A percentile compares a stretch with the other conserved stretches of the same genome.
Evolutionary conservation across 1,139 yeast genomes (phyloP).

Genomic region (Chernovozyma sophiae-reginae): DNA sequence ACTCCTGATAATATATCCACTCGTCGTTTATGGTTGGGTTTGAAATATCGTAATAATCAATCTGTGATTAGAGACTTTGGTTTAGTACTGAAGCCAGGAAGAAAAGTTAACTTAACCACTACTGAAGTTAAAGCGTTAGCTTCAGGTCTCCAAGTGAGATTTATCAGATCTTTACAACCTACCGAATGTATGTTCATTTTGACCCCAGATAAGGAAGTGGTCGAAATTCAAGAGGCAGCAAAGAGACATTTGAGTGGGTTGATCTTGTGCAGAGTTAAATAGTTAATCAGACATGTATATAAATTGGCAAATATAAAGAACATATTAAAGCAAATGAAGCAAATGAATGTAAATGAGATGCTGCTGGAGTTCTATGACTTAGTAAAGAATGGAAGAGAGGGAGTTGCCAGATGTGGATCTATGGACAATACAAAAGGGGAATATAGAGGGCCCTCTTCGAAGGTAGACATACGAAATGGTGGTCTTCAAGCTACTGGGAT

Average conservation of each 20-base stretch:
- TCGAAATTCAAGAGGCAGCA: slow-evolving; percentile 84
- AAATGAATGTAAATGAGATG: not conserved
- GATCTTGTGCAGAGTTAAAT: slow-evolving; percentile 76
- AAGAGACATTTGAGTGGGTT: slow-evolving; percentile 69
- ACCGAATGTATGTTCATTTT: slow-evolving; percentile 81
- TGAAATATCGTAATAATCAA: slow-evolving; percentile 78
- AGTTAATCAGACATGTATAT: too few species aligned
- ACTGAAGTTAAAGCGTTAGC: slow-evolving; percentile 72
- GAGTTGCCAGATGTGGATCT: too few species aligned
- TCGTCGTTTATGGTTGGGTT: slow-evolving; percentile 86
- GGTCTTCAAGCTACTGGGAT: too few species aligned
- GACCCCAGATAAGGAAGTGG: slow-evolving; percentile 48
- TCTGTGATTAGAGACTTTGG: slow-evolving; percentile 73
- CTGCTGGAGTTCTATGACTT: too few species aligned
- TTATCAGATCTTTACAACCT: slow-evolving; percentile 77
- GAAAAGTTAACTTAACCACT: slow-evolving; percentile 60
- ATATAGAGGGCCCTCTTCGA: too few species aligned
- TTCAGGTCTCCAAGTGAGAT: slow-evolving; percentile 70
- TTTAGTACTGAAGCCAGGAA: slow-evolving; percentile 81
- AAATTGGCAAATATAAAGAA: too few species aligned
- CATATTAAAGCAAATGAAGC: slow-evolving; percentile 6
- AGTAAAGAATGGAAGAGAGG: too few species aligned
- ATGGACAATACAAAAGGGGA: too few species aligned
- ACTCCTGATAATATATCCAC: slow-evolving; percentile 86
- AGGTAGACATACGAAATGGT: too few species aligned